A percentile compares a stretch with the other conserved stretches of the same genome.
These are phyloP conservation scores for Stephanodiscus minutulus DNA, from an alignment of 108 stramenopile genomes.

Conservation along the genomic window DNA sequence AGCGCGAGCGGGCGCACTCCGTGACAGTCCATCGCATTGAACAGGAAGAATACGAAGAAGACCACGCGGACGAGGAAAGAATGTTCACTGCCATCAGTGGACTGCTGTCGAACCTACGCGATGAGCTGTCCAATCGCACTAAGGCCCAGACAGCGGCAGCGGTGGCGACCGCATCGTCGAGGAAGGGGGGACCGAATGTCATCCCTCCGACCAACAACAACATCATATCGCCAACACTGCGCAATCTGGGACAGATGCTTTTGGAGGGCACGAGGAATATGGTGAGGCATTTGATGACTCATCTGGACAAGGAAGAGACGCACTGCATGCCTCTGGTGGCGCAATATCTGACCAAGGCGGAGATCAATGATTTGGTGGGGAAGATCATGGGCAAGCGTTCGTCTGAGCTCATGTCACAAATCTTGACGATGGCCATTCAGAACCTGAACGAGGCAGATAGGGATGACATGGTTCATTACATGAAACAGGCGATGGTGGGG, in stretches of 20 bases:
- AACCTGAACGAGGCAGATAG: conserved; percentile 75
- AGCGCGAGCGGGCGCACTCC: conserved; percentile 36
- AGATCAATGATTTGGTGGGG: conserved; percentile 87
- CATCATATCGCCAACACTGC: conserved; percentile 29
- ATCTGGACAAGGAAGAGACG: conserved; percentile 88
- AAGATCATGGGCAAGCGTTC: conserved; percentile 89
- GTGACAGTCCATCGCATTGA: conserved; percentile 61
- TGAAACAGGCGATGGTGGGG: conserved; percentile 90
- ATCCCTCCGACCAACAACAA: conserved; percentile 6
- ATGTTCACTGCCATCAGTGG: conserved; percentile 83
- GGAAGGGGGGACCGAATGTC: not conserved
- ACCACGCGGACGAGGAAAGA: conserved; percentile 90
- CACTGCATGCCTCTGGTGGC: conserved; percentile 88
- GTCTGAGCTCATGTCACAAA: conserved; percentile 82
- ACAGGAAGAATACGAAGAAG: conserved; percentile 92
- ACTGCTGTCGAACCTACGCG: conserved; percentile 61
- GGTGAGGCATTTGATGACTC: conserved; percentile 70
- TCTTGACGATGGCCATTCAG: conserved; percentile 92
- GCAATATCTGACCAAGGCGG: conserved; percentile 76
- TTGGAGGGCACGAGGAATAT: conserved; percentile 57
- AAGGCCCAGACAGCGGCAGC: not conserved
- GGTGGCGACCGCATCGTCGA: not conserved
- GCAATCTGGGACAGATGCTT: conserved; percentile 53
- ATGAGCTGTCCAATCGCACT: conserved; percentile 39
- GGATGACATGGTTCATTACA: conserved; percentile 85